Evolutionary conservation across 805 yeast species (phyloP).

Genomic region (Metschnikowia sp.): DNA sequence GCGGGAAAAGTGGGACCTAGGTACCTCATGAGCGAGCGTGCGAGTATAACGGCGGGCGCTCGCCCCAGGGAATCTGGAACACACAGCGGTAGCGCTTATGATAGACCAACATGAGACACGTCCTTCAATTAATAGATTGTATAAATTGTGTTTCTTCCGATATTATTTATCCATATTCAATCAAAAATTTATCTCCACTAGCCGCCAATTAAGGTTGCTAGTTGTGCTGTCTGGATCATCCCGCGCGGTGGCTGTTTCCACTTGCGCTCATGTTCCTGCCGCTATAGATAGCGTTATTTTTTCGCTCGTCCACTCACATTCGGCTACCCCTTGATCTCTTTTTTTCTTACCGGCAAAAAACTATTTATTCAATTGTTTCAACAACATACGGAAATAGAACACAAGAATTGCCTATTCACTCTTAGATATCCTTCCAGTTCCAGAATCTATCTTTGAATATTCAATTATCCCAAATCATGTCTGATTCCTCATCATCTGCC

Average conservation of each 20-base stretch:
- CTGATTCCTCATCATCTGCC: slow-evolving; percentile 2
- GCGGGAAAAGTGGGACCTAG: background rate
- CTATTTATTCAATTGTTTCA: slow-evolving; percentile 7
- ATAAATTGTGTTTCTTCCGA: too few relatives aligned
- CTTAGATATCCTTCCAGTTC: too few relatives aligned
- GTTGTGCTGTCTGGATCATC: too few relatives aligned
- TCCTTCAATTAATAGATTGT: too few relatives aligned
- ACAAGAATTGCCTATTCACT: background rate
- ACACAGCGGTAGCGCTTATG: too few relatives aligned
- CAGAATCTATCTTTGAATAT: background rate
- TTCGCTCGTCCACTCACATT: background rate
- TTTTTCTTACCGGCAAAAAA: background rate
- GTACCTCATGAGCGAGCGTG: background rate
- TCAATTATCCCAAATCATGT: too few relatives aligned
- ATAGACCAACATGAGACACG: too few relatives aligned
- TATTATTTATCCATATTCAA: too few relatives aligned
- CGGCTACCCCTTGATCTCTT: slow-evolving; percentile 6
- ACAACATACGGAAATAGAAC: background rate
- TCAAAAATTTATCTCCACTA: too few relatives aligned
- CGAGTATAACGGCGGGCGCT: background rate
- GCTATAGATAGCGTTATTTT: background rate
- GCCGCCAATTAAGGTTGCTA: too few relatives aligned
- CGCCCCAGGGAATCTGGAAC: too few relatives aligned
- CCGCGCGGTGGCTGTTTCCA: background rate
- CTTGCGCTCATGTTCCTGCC: background rate